Evolutionary conservation across 2,329 filamentous ascomycete species (phyloP).

Genomic region (Arachnopeziza araneosa): DNA sequence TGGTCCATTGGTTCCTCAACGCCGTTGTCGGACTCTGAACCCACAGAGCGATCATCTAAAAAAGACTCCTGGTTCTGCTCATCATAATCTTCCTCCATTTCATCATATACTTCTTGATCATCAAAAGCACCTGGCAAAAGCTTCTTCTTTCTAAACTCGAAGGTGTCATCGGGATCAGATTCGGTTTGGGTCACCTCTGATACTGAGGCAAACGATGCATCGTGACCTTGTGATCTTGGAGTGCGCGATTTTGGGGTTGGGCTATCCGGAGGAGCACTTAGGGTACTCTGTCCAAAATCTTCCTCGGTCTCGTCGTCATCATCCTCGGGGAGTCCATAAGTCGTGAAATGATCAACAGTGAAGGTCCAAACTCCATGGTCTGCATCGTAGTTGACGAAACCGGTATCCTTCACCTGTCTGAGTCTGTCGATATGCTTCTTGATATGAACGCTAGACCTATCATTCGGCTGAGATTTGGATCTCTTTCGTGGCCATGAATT

Average conservation of each 20-base stretch:
- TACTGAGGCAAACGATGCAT: slow-evolving; percentile 32
- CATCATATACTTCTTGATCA: slow-evolving; percentile 48
- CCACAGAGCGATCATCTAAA: slow-evolving; percentile 89
- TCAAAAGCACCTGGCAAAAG: slow-evolving; percentile 78
- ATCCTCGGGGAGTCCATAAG: slow-evolving; percentile 82
- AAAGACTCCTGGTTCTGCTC: slow-evolving; percentile 62
- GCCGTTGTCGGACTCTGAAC: slow-evolving; percentile 58
- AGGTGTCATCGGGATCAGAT: slow-evolving; percentile 32
- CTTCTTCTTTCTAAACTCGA: slow-evolving; percentile 31
- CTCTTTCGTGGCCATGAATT: slow-evolving; percentile 84
- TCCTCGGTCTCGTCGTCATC: slow-evolving; percentile 53
- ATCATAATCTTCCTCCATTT: slow-evolving; percentile 39
- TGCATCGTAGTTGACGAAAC: slow-evolving; percentile 73
- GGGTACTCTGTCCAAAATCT: slow-evolving; percentile 43
- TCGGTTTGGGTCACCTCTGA: slow-evolving; percentile 32
- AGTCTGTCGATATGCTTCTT: slow-evolving; percentile 80
- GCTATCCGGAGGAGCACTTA: slow-evolving; percentile 38
- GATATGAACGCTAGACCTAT: slow-evolving; percentile 60
- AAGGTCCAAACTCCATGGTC: slow-evolving; percentile 86
- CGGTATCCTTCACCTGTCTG: slow-evolving; percentile 71
- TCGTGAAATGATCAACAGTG: slow-evolving; percentile 92
- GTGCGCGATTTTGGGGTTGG: slow-evolving; percentile 37
- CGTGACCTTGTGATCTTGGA: slow-evolving; percentile 10
- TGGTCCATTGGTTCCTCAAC: slow-evolving; percentile 52
- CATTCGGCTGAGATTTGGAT: slow-evolving; percentile 49